Percentiles rank a stretch among this genome's conserved stretches.
Conservation (phyloP, 352 stramenopile genomes). For the Phytophthora meadii region DNA sequence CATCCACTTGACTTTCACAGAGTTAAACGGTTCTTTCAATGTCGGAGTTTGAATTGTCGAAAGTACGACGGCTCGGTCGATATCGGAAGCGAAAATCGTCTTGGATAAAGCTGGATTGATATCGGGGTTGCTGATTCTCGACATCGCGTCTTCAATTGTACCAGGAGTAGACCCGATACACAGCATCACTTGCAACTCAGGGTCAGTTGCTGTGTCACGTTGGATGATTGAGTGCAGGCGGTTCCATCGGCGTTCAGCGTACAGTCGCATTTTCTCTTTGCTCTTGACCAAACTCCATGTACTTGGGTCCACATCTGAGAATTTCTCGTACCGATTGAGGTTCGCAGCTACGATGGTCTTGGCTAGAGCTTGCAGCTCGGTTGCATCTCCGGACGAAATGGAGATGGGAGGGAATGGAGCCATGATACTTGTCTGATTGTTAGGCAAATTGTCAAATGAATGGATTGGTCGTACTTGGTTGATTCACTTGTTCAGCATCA, state of each 20-base stretch:
- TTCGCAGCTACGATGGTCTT: slow-evolving; percentile 38
- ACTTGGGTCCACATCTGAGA: slow-evolving; percentile 10
- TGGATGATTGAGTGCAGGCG: slow-evolving; percentile 1
- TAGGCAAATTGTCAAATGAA: slow-evolving; percentile 18
- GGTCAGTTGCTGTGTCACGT: neutral
- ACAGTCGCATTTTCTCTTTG: slow-evolving; percentile 28
- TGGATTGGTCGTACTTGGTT: neutral
- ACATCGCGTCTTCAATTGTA: slow-evolving; percentile 41
- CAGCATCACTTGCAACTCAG: slow-evolving; percentile 23
- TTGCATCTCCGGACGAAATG: slow-evolving; percentile 25
- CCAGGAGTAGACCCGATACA: slow-evolving; percentile 34
- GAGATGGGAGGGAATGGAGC: slow-evolving; percentile 37
- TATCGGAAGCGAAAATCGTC: slow-evolving; percentile 39
- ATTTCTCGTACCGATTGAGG: slow-evolving; percentile 40
- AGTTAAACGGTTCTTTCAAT: slow-evolving; percentile 44
- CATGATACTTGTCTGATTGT: slow-evolving; percentile 1
- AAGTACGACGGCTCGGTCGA: slow-evolving; percentile 33
- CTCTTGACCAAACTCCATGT: slow-evolving; percentile 37
- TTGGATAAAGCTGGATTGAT: slow-evolving; percentile 33
- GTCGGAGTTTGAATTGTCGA: slow-evolving; percentile 31
- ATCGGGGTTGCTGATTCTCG: slow-evolving; percentile 29
- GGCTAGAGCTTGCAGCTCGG: slow-evolving; percentile 32
- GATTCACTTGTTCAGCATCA: neutral
- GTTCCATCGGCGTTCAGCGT: slow-evolving; percentile 16
- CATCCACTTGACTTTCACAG: slow-evolving; percentile 38